These are phyloP conservation scores for Dendrostoma leiphaemia DNA, from an alignment of 2,329 filamentous ascomycete genomes.

Conservation along the genomic window DNA sequence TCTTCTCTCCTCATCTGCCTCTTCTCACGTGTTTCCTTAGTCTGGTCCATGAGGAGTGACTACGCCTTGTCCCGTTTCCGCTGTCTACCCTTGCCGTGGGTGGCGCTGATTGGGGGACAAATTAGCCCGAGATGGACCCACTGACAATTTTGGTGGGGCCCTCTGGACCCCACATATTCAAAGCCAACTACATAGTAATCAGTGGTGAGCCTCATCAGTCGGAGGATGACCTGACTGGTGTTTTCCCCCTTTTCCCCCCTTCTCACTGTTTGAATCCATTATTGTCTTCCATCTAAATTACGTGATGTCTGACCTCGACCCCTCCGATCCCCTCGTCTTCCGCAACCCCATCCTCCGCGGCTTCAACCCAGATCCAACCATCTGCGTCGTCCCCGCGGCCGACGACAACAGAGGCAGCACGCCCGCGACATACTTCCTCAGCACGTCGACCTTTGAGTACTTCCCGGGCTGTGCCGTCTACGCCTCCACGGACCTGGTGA, in stretches of 20 bases:
- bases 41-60: too few species aligned
- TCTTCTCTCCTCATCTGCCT: too few species aligned
- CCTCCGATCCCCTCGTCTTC: constrained; percentile 23
- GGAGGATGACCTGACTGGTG: too few species aligned
- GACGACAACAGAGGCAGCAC: constrained; percentile 13
- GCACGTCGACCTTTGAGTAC: constrained; percentile 61
- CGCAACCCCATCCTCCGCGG: constrained; percentile 56
- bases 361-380: constrained; percentile 61
- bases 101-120: constrained; percentile 22
- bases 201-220: too few species aligned
- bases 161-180: neutral
- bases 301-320: neutral
- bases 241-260: too few species aligned
- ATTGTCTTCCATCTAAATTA: too few species aligned
- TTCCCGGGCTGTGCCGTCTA: constrained; percentile 63
- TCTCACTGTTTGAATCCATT: too few species aligned
- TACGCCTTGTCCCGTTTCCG: neutral
- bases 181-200: neutral
- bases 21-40: too few species aligned
- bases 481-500: constrained; percentile 50
- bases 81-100: neutral
- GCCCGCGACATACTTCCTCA: constrained; percentile 49
- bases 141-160: neutral
- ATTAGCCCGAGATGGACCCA: constrained; percentile 18
- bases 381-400: constrained; percentile 34